Conservation (phyloP, 768 basidiomycete genomes). For the Lentinus brumalis region DNA sequence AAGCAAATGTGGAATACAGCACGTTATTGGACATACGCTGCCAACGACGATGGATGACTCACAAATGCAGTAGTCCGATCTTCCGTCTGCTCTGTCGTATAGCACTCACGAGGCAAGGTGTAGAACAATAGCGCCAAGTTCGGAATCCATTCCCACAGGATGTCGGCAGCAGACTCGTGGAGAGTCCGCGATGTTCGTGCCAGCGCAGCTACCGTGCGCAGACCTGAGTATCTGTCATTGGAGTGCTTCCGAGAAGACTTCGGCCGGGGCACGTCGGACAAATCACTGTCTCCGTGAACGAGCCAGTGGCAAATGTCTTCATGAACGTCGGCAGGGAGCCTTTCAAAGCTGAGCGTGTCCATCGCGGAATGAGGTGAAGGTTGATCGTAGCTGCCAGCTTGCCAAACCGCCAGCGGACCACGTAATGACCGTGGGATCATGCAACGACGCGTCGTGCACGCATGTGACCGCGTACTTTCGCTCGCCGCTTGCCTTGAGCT, state of each 20-base stretch:
- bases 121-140: neutral
- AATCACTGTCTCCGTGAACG: too few species aligned
- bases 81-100: neutral
- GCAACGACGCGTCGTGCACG: neutral
- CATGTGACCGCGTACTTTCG: neutral
- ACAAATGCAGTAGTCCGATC: neutral
- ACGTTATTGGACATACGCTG: neutral
- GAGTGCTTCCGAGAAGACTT: neutral
- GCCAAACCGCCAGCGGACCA: too few species aligned
- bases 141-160: neutral
- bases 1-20: neutral
- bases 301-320: too few species aligned
- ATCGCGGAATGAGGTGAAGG: too few species aligned
- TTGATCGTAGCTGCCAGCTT: too few species aligned
- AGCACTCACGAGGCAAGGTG: neutral
- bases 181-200: neutral
- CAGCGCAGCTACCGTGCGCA: neutral
- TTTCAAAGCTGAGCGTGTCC: too few species aligned
- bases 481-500: too few species aligned
- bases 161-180: neutral
- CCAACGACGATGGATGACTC: neutral
- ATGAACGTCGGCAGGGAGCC: too few species aligned
- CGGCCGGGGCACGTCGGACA: too few species aligned
- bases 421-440: neutral
- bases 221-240: neutral